Conservation (phyloP, 768 basidiomycete genomes). For the Leccinum subgranulosum region DNA sequence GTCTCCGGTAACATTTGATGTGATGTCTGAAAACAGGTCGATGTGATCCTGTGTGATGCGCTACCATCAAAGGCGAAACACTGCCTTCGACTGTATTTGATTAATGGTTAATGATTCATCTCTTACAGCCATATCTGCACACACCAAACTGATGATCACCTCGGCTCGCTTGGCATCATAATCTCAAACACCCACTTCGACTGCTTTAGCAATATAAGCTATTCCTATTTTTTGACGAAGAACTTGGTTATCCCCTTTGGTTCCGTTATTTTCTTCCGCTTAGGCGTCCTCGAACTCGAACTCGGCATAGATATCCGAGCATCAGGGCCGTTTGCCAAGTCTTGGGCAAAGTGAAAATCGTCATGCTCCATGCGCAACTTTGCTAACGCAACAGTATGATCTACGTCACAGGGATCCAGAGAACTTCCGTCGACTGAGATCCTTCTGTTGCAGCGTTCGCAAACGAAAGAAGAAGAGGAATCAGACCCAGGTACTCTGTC, state of each 20-base stretch:
- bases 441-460: slow-evolving; percentile 53
- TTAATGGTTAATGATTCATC: not conserved
- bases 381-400: slow-evolving; percentile 34
- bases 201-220: not conserved
- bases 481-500: not conserved
- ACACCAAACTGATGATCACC: not conserved
- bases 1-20: slow-evolving; percentile 5
- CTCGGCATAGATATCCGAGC: not conserved
- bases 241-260: slow-evolving; percentile 47
- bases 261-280: slow-evolving; percentile 31
- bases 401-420: slow-evolving; percentile 21
- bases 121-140: not conserved
- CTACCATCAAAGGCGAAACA: slow-evolving; percentile 20
- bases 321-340: slow-evolving; percentile 51
- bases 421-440: slow-evolving; percentile 34
- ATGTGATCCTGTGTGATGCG: slow-evolving; percentile 6
- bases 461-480: slow-evolving; percentile 43
- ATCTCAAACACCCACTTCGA: not conserved
- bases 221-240: slow-evolving; percentile 35
- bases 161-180: not conserved
- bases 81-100: not conserved
- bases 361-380: slow-evolving; percentile 67
- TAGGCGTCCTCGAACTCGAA: slow-evolving; percentile 18
- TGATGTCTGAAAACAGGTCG: not conserved
- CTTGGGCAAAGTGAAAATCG: slow-evolving; percentile 87